Evolutionary conservation across 1,139 yeast species (phyloP), one percentile per base, ranked within the genome.

Genomic region (Petasospora fabianii): DNA sequence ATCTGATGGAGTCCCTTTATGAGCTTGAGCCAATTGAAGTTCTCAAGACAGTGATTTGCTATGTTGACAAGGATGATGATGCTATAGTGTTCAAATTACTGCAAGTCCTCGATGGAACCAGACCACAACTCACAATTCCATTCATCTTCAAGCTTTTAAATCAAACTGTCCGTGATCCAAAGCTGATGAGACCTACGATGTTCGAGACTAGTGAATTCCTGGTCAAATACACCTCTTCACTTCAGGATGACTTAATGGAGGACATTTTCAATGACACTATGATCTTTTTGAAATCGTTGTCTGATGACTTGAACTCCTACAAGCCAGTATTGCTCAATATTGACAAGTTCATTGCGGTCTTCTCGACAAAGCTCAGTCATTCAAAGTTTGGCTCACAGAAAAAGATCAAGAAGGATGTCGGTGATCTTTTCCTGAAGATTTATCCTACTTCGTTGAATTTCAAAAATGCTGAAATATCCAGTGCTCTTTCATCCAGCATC

Each of bases 81-180:
- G 30, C 51, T 8, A 42, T 57, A 18, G 60, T 71, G 6, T 69
- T 73, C 48, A 83, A 82, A 49, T 54, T 86, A 4, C 62, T 84
- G 20, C 88, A 84, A 58, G 80, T 85, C 9, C 65, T 92, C 35
- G 97, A 90, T 61, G 94, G 95, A 0, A 84, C 96, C 3, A 75
- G 86, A 47, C 84, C 95, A 1, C 86, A 81, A 43, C 54, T 77
- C 5, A 84, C 95, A 0, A 65, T 88, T 16, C 94, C 95, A 11
- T 47, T 43, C 27, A 51, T 54, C 17, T 51, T 50, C 35, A 43
- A 42, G 17, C 26, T 53, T 6, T 40, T 48, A 20, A 35, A 24
- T 9, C 41, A 34, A 3, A 30, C 46, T 3, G 26, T 35, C 8
- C 31, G 39, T 6, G 38, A 33, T 2, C 11, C 36, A 1, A 41